Percentiles rank a stretch among this genome's conserved stretches.
Evolutionary conservation across 495 filamentous ascomycete species (phyloP).

Genomic region (Aspergillus cristatus): DNA sequence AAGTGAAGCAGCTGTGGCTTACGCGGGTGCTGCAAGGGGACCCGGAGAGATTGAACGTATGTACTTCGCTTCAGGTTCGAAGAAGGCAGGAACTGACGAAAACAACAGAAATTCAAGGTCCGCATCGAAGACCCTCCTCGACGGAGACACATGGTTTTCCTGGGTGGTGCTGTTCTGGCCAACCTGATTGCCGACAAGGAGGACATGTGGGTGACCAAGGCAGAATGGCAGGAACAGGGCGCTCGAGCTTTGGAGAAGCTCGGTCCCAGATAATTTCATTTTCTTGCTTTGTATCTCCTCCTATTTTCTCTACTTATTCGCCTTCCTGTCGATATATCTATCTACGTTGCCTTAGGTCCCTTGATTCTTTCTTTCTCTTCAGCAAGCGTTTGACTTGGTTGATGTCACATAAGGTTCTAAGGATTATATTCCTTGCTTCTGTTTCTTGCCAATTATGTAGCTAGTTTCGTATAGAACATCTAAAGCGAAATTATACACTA

Average conservation of each 20-base stretch:
- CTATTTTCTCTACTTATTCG: conserved; percentile 3
- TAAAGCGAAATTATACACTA: too few relatives aligned
- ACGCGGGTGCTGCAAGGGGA: conserved; percentile 82
- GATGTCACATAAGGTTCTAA: too few relatives aligned
- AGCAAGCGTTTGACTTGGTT: too few relatives aligned
- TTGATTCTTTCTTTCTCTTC: too few relatives aligned
- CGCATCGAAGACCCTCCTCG: conserved; percentile 96
- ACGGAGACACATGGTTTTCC: conserved; percentile 96
- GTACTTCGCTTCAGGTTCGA: conserved; percentile 19
- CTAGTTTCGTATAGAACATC: not conserved
- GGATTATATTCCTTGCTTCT: too few relatives aligned
- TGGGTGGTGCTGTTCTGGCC: conserved; percentile 91
- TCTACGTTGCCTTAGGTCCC: too few relatives aligned
- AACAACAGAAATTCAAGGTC: conserved; percentile 98
- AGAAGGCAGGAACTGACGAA: too few relatives aligned
- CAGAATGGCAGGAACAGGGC: conserved; percentile 94
- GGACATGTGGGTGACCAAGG: conserved; percentile 96
- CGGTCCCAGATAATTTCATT: conserved; percentile 53
- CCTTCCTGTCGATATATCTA: conserved; percentile 8
- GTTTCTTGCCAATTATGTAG: too few relatives aligned
- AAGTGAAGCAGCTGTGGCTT: conserved; percentile 97
- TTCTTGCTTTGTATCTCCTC: conserved; percentile 8
- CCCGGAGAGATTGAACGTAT: conserved; percentile 76
- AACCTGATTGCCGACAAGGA: conserved; percentile 99
- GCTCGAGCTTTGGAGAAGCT: conserved; percentile 81